phyloP scores from a whole-genome alignment of 768 basidiomycete genomes.

The Postia placenta region DNA sequence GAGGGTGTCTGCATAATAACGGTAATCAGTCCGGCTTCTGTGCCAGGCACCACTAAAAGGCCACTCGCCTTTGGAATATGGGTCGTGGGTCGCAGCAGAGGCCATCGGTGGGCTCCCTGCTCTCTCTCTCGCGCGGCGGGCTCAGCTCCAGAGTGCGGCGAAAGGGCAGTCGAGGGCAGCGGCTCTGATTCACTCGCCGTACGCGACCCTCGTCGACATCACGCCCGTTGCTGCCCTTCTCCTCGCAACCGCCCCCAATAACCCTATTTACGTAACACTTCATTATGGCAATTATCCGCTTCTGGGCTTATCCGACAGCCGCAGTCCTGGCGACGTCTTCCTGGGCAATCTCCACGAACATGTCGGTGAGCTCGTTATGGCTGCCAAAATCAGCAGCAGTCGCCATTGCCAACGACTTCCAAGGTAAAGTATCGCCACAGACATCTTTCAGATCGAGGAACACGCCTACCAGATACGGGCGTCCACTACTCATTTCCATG shows the following conservation, averaged over 20 bases:
- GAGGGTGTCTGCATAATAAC: slow-evolving; percentile 16
- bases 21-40: slow-evolving; percentile 7
- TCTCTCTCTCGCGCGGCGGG: background rate
- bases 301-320: background rate
- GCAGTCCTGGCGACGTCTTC: too few species aligned
- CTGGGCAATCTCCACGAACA: too few species aligned
- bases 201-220: background rate
- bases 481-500: too few species aligned
- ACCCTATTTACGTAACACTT: background rate
- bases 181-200: background rate
- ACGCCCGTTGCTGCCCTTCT: background rate
- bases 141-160: slow-evolving; percentile 1
- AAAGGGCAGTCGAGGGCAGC: background rate
- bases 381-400: too few species aligned
- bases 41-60: background rate
- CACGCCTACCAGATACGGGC: too few species aligned
- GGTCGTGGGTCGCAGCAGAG: slow-evolving; percentile 19
- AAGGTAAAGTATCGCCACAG: too few species aligned
- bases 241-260: background rate
- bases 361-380: too few species aligned
- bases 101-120: slow-evolving; percentile 12
- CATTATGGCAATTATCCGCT: background rate
- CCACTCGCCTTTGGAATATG: slow-evolving; percentile 15
- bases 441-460: too few species aligned
- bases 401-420: too few species aligned